Conservation (phyloP, 2,329 filamentous ascomycete genomes). For the Cladosporium sp. region DNA sequence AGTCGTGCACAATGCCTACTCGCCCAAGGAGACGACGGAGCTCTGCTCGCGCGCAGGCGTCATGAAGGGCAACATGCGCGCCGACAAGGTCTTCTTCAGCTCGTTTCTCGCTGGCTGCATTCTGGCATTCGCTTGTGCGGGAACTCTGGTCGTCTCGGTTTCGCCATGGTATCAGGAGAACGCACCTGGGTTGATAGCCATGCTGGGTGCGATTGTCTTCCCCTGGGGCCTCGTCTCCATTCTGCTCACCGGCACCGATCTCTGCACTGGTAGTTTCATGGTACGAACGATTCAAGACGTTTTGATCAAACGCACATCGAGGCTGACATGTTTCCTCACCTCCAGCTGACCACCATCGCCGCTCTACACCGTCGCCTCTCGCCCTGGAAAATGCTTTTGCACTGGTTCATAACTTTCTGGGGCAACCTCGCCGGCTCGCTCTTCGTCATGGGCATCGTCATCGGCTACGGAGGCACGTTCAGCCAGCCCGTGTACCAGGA, state of each 20-base stretch:
- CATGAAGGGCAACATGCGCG: constrained; percentile 50
- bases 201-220: constrained; percentile 31
- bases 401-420: constrained; percentile 30
- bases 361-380: constrained; percentile 38
- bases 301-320: background rate
- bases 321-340: too few species aligned
- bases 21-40: constrained; percentile 42
- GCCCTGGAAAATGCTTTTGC: constrained; percentile 22
- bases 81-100: constrained; percentile 51
- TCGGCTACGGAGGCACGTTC: constrained; percentile 29
- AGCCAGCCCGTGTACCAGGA: constrained; percentile 38
- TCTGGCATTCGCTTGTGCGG: constrained; percentile 49
- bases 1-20: constrained; percentile 12
- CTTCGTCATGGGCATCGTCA: constrained; percentile 29
- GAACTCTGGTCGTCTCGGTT: constrained; percentile 27
- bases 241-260: constrained; percentile 31
- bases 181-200: constrained; percentile 30
- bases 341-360: constrained; percentile 42
- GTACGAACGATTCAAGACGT: constrained; percentile 10
- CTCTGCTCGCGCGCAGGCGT: constrained; percentile 47
- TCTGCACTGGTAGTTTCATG: constrained; percentile 32
- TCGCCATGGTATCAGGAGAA: constrained; percentile 31
- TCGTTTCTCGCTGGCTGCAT: constrained; percentile 50
- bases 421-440: constrained; percentile 31
- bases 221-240: constrained; percentile 32